These are phyloP conservation scores for Pyracantha coccinea DNA, from an alignment of 331 rosid genomes.

Conservation along the genomic window DNA sequence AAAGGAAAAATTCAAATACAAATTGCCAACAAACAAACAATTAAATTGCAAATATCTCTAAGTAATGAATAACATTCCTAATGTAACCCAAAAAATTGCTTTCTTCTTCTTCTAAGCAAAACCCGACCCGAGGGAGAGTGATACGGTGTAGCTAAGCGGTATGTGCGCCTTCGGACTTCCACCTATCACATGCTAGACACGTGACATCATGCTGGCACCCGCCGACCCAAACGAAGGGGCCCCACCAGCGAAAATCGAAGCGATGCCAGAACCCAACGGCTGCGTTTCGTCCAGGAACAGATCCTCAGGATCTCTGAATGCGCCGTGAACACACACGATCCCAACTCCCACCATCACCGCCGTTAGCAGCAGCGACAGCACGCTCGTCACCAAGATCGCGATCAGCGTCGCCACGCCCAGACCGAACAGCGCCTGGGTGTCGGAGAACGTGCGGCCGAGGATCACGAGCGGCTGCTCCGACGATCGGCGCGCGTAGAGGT, in stretches of 20 bases:
- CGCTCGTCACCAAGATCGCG: conserved; percentile 27
- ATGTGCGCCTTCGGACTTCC: not conserved
- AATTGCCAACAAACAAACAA: not conserved
- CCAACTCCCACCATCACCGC: conserved; percentile 17
- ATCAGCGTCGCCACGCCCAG: conserved; percentile 17
- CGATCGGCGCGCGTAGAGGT: conserved; percentile 28
- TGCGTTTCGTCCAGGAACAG: conserved; percentile 33
- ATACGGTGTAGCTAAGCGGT: not conserved
- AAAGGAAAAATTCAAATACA: not conserved
- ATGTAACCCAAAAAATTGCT: too few relatives aligned
- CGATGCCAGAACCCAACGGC: conserved; percentile 16
- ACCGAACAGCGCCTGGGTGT: conserved; percentile 17
- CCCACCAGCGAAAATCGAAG: conserved; percentile 8
- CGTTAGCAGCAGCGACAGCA: conserved; percentile 23
- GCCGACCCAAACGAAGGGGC: conserved; percentile 1
- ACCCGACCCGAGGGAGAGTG: not conserved
- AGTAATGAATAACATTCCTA: not conserved
- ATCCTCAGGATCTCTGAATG: conserved; percentile 36
- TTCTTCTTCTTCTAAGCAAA: not conserved
- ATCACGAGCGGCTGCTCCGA: conserved; percentile 30
- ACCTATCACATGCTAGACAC: not conserved
- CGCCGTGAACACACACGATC: conserved; percentile 27
- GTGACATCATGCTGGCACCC: conserved; percentile 16
- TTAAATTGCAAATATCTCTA: not conserved
- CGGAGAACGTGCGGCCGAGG: conserved; percentile 9